A percentile compares a stretch with the other conserved stretches of the same genome.
phyloP scores from a whole-genome alignment of 768 basidiomycete genomes.

The Rhodocollybia butyracea region DNA sequence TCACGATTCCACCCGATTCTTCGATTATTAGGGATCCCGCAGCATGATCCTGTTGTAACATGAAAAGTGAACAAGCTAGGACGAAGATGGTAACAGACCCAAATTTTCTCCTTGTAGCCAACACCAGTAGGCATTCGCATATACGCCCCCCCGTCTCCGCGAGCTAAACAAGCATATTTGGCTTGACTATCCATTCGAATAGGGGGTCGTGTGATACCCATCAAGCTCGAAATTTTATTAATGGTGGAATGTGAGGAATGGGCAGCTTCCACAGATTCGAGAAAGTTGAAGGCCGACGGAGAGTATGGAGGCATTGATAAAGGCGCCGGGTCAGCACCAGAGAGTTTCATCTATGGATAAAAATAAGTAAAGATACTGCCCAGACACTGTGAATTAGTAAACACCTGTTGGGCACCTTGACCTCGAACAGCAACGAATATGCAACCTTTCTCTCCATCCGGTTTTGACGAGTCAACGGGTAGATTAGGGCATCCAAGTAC shows the following conservation, averaged over 20 bases:
- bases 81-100: slow-evolving; percentile 47
- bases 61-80: background rate
- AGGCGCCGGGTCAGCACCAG: slow-evolving; percentile 42
- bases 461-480: slow-evolving; percentile 48
- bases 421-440: slow-evolving; percentile 87
- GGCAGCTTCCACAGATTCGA: slow-evolving; percentile 90
- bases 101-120: slow-evolving; percentile 93
- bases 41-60: slow-evolving; percentile 67
- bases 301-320: slow-evolving; percentile 49
- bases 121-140: slow-evolving; percentile 74
- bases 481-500: slow-evolving; percentile 94
- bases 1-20: slow-evolving; percentile 89
- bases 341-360: slow-evolving; percentile 46
- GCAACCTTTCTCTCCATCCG: slow-evolving; percentile 66
- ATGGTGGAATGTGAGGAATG: slow-evolving; percentile 91
- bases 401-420: slow-evolving; percentile 76
- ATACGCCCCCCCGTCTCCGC: slow-evolving; percentile 85
- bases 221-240: slow-evolving; percentile 60
- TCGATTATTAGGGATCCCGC: slow-evolving; percentile 79
- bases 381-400: slow-evolving; percentile 10
- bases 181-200: slow-evolving; percentile 95
- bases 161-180: slow-evolving; percentile 84
- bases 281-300: slow-evolving; percentile 55
- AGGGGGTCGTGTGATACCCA: slow-evolving; percentile 64
- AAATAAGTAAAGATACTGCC: background rate